Evolutionary conservation across 352 stramenopile species (phyloP).

Genomic region (Globisporangium canariense): DNA sequence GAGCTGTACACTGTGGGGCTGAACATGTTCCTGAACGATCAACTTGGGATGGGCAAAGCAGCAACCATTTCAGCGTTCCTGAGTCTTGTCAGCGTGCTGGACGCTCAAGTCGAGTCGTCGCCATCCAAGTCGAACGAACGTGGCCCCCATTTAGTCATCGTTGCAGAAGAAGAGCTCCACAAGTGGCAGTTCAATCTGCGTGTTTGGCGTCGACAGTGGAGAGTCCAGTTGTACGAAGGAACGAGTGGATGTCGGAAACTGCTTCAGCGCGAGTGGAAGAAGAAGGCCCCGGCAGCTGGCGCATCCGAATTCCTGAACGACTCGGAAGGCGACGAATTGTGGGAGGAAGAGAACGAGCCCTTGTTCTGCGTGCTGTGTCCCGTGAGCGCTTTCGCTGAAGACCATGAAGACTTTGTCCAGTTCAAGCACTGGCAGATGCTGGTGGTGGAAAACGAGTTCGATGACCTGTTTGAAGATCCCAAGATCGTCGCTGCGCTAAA

Average conservation of each 20-base stretch:
- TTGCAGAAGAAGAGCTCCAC: conserved; percentile 69
- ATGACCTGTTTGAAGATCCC: conserved; percentile 39
- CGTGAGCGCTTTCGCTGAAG: conserved; percentile 47
- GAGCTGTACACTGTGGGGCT: conserved; percentile 57
- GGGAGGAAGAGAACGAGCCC: conserved; percentile 32
- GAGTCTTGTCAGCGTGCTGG: conserved; percentile 42
- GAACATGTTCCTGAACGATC: conserved; percentile 83
- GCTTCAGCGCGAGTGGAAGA: conserved; percentile 56
- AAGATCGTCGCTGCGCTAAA: conserved; percentile 37
- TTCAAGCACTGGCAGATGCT: conserved; percentile 66
- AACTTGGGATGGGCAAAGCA: conserved; percentile 85
- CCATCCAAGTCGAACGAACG: not conserved
- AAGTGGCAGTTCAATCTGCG: conserved; percentile 79
- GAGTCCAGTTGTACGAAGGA: conserved; percentile 63
- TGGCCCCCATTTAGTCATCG: conserved; percentile 74
- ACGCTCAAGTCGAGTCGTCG: conserved; percentile 5
- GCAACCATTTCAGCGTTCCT: conserved; percentile 75
- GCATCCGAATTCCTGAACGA: conserved; percentile 28
- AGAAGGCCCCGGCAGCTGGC: conserved; percentile 16
- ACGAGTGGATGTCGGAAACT: conserved; percentile 31
- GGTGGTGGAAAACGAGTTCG: conserved; percentile 69
- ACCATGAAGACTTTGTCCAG: conserved; percentile 42
- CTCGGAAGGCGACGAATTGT: conserved; percentile 40
- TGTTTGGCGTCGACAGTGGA: conserved; percentile 42
- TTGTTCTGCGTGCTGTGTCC: conserved; percentile 70